phyloP scores from a whole-genome alignment of 805 yeast species.

The Zygosaccharomyces lentus region DNA sequence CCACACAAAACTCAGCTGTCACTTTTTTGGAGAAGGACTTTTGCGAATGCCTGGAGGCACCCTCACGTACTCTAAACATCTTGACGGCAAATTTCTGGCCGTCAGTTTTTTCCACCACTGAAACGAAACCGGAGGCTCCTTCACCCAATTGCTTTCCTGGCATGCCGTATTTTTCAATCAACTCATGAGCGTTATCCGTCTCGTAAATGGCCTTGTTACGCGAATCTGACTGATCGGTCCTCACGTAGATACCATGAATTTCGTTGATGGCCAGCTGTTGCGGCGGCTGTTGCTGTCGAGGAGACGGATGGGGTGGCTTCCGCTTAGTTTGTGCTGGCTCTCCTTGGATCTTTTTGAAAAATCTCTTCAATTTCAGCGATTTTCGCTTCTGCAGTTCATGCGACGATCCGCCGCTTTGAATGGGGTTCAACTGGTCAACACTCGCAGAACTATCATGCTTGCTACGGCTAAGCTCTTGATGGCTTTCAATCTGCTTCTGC shows the following conservation, averaged over 20 bases:
- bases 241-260: conserved; percentile 11
- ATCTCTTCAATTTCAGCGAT: conserved; percentile 41
- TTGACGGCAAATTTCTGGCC: conserved; percentile 77
- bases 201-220: conserved; percentile 37
- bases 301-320: background rate
- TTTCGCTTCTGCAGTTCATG: conserved; percentile 15
- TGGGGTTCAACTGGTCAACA: conserved; percentile 8
- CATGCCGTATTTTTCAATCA: conserved; percentile 64
- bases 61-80: conserved; percentile 66
- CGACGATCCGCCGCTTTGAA: background rate
- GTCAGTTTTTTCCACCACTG: conserved; percentile 61
- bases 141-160: conserved; percentile 75
- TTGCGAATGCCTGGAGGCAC: conserved; percentile 11
- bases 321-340: conserved; percentile 9
- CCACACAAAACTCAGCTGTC: conserved; percentile 75
- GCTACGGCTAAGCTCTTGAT: conserved; percentile 13
- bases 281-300: conserved; percentile 2
- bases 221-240: conserved; percentile 12
- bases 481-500: conserved; percentile 26
- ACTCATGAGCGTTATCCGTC: conserved; percentile 37
- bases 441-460: conserved; percentile 8
- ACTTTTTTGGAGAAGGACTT: conserved; percentile 74
- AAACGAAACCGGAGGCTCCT: conserved; percentile 95
- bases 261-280: background rate
- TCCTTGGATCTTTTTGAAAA: conserved; percentile 44